Evolutionary conservation across 768 basidiomycete species (phyloP).

Genomic region (Boletus tomentosulus): DNA sequence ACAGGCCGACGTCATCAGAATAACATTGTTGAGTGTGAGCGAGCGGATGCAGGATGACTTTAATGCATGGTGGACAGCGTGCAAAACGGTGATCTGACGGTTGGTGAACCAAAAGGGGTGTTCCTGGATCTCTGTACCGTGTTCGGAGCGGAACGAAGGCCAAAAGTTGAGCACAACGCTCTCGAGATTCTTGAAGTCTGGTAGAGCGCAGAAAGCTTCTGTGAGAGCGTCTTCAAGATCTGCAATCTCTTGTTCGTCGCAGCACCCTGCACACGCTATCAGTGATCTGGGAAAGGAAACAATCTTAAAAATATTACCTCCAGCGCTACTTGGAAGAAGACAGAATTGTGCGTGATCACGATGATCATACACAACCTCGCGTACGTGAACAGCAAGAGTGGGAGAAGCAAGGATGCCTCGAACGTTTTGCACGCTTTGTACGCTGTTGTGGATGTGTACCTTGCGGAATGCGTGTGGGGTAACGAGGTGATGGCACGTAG

Average conservation of each 20-base stretch:
- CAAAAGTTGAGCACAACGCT: conserved; percentile 27
- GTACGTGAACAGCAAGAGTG: conserved; percentile 21
- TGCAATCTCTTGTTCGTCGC: conserved; percentile 28
- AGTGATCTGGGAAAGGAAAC: not conserved
- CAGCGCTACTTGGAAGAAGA: conserved; percentile 13
- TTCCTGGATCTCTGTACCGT: conserved; percentile 21
- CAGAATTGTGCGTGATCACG: conserved; percentile 25
- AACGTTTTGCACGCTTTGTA: conserved; percentile 24
- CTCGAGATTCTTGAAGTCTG: conserved; percentile 18
- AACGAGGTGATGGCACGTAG: conserved; percentile 21
- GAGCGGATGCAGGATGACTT: conserved; percentile 19
- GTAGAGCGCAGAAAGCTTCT: conserved; percentile 22
- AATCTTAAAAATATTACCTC: conserved; percentile 4
- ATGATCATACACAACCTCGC: conserved; percentile 27
- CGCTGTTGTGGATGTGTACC: conserved; percentile 24
- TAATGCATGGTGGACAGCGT: conserved; percentile 23
- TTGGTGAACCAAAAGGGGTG: conserved; percentile 31
- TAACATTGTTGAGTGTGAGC: conserved; percentile 23
- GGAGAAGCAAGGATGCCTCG: conserved; percentile 21
- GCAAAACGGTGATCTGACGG: conserved; percentile 23
- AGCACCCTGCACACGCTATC: conserved; percentile 9
- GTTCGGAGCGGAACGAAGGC: conserved; percentile 27
- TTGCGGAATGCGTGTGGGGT: conserved; percentile 23
- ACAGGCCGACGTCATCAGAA: conserved; percentile 20
- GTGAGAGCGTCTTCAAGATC: conserved; percentile 30